Percentiles rank a stretch among this genome's conserved stretches.
phyloP scores from a whole-genome alignment of 1,284 basidiomycete genomes.

The Sanghuangporus baumii region DNA sequence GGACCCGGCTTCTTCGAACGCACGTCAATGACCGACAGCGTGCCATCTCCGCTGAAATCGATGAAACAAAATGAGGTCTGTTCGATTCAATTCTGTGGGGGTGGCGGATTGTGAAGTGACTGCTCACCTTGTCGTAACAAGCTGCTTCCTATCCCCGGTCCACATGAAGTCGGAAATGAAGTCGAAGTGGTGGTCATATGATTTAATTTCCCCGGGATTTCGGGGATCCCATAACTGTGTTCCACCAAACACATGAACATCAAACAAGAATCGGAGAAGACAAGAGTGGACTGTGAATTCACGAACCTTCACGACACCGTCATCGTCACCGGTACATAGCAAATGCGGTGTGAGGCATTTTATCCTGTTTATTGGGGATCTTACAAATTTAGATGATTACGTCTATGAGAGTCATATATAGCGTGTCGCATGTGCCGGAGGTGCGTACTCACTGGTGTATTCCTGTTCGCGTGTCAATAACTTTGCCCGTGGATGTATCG shows the following conservation, averaged over 20 bases:
- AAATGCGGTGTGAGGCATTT: conserved; percentile 64
- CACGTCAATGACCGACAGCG: conserved; percentile 85
- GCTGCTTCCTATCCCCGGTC: conserved; percentile 78
- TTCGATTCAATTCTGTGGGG: neutral
- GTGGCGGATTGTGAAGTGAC: neutral
- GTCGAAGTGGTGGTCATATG: conserved; percentile 88
- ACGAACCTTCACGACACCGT: conserved; percentile 84
- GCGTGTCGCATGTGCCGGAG: conserved; percentile 18
- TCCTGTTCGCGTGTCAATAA: conserved; percentile 54
- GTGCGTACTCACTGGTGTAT: conserved; percentile 73
- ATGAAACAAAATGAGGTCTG: conserved; percentile 33
- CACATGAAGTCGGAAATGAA: conserved; percentile 94
- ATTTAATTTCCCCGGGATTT: conserved; percentile 53
- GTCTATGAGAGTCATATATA: conserved; percentile 29
- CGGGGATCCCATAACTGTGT: conserved; percentile 87
- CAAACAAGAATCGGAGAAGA: neutral
- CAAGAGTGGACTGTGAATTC: neutral
- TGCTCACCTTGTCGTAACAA: conserved; percentile 77
- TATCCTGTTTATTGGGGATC: conserved; percentile 82
- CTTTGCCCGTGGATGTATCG: conserved; percentile 59
- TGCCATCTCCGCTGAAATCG: conserved; percentile 84
- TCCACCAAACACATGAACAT: neutral
- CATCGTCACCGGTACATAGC: conserved; percentile 86
- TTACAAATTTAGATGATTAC: conserved; percentile 31
- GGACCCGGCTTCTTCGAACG: conserved; percentile 72